Conservation (phyloP, 768 basidiomycete genomes). For the Termitomyces sp. region DNA sequence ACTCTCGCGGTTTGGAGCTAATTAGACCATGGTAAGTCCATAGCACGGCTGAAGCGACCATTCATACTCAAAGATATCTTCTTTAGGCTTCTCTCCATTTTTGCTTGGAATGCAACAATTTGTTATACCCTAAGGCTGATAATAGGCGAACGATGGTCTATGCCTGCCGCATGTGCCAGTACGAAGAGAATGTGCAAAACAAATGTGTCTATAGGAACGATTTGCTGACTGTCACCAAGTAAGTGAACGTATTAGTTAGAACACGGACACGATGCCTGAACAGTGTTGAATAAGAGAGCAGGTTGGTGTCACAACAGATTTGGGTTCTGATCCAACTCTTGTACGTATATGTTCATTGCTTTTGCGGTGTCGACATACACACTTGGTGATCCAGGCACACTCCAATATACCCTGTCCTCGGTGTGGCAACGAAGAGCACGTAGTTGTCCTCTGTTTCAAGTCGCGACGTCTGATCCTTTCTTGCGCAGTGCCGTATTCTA, state of each 20-base stretch:
- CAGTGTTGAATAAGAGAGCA: slow-evolving; percentile 65
- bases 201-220: slow-evolving; percentile 93
- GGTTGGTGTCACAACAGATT: slow-evolving; percentile 84
- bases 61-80: not conserved
- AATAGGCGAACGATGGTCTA: slow-evolving; percentile 83
- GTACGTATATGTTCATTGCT: slow-evolving; percentile 32
- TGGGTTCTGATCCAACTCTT: slow-evolving; percentile 87
- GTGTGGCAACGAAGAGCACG: slow-evolving; percentile 82
- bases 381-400: slow-evolving; percentile 54
- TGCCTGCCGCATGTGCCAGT: slow-evolving; percentile 86
- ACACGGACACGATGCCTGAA: slow-evolving; percentile 8
- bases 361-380: not conserved
- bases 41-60: not conserved
- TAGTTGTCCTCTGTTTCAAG: not conserved
- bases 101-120: slow-evolving; percentile 93
- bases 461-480: not conserved
- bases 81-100: slow-evolving; percentile 80
- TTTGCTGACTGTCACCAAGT: slow-evolving; percentile 92
- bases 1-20: too few species aligned
- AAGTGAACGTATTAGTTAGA: slow-evolving; percentile 20
- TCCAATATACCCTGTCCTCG: slow-evolving; percentile 79
- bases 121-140: slow-evolving; percentile 92
- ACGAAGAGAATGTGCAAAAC: slow-evolving; percentile 82
- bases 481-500: slow-evolving; percentile 81
- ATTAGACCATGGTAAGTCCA: slow-evolving; percentile 1